Evolutionary conservation across 1,284 basidiomycete genomes (phyloP), one percentile per base, ranked within the genome.

Genomic region (Quambalaria eucalypti): DNA sequence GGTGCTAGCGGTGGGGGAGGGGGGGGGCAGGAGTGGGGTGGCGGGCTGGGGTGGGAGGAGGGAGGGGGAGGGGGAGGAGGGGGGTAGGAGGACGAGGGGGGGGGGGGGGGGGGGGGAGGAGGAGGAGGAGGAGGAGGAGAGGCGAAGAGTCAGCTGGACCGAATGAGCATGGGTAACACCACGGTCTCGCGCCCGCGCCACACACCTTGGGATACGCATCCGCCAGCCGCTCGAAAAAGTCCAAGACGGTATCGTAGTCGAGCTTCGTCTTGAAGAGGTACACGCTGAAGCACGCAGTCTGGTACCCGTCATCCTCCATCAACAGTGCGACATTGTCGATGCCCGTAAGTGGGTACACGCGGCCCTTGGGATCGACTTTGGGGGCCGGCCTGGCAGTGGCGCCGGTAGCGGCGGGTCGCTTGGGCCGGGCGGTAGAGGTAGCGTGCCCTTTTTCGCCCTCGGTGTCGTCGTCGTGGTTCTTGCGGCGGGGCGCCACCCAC

Each of bases 271-370:
- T 65, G 64, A 74, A 74, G 56, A 71, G 60, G 65, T 74, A 74
- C 48, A 74, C 70, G 49, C 69, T 72, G 61, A 68, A 74, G 61
- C 72, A 74, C 40, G 63, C 71, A 25, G 65, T 64, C 38, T 70
- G 70, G 59, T 72, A 74, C 14, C 61, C 50, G 40, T 72, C 68
- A 48, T 69, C 62, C 40, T 74, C 72, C 69, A 74, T 70, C 7
- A 74, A 51, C 26, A 73, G 63, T 0, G 69, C 66, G 5, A 74
- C 51, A 42, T 74, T 74, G 57, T 74, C 72, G 54, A 74, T 73
- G 23, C 72, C 72, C 6, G 66, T 69, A 44, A 73, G 57, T 21
- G 65, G 61, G 29, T 66, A 71, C 28, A 63, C 52, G 30, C 62
- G 57, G 28, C 65, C 65, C 54, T 64, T 63, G 44, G 36, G 60